Percentiles rank a stretch among this genome's conserved stretches.
Evolutionary conservation across 345 rosid species (phyloP).

Genomic region (Chamaenerion angustifolium): DNA sequence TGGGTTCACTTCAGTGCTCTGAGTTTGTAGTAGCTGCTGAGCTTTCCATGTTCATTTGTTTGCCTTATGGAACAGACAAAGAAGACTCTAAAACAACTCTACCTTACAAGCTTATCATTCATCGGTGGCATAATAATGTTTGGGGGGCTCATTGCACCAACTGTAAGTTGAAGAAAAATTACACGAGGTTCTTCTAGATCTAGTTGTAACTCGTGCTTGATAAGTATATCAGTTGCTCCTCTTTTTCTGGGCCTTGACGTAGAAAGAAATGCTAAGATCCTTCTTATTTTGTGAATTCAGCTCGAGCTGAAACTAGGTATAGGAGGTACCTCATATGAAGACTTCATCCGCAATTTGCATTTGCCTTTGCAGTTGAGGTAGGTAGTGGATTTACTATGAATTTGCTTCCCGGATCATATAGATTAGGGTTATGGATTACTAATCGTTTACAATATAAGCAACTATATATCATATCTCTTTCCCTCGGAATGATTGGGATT

Average conservation of each 20-base stretch:
- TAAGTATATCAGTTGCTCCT: background rate
- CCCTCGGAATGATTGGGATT: too few species aligned
- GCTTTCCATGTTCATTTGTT: background rate
- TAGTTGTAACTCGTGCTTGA: background rate
- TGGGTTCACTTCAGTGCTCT: background rate
- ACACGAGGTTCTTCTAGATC: background rate
- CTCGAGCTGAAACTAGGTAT: constrained; percentile 81
- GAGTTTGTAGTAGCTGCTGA: background rate
- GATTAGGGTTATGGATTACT: background rate
- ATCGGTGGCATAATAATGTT: constrained; percentile 66
- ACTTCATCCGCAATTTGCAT: constrained; percentile 69
- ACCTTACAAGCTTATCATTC: constrained; percentile 55
- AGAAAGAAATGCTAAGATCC: background rate
- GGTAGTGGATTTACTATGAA: background rate
- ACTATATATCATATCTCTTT: too few species aligned
- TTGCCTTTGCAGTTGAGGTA: constrained; percentile 88
- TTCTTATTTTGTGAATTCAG: constrained; percentile 25
- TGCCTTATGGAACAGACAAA: constrained; percentile 40
- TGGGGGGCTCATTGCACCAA: constrained; percentile 92
- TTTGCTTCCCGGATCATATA: background rate
- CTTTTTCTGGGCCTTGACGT: background rate
- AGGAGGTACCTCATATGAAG: constrained; percentile 93
- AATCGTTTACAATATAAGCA: background rate
- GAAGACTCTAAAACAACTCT: constrained; percentile 72
- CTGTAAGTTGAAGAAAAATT: constrained; percentile 26